Evolutionary conservation across 257 asterid species (phyloP).

Genomic region (Gynochthodes officinalis): DNA sequence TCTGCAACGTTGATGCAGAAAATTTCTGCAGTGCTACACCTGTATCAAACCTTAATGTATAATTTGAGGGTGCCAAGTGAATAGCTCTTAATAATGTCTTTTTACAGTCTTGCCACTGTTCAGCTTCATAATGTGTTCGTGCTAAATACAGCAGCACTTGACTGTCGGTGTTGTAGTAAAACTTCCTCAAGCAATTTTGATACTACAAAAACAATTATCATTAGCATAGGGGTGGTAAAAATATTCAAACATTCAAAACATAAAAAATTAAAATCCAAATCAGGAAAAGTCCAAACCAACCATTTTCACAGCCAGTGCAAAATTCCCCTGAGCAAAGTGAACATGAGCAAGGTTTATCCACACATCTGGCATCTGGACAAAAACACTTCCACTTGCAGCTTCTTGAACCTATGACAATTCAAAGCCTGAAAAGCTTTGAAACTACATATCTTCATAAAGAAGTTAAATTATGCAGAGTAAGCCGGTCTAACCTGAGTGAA

Average conservation of each 20-base stretch:
- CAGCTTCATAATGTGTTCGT: conserved; percentile 98
- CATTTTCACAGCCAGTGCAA: conserved; percentile 94
- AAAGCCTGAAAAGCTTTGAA: conserved; percentile 17
- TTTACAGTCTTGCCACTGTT: conserved; percentile 98
- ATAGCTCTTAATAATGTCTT: conserved; percentile 91
- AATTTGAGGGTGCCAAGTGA: conserved; percentile 95
- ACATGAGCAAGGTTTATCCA: conserved; percentile 99
- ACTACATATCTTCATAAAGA: conserved; percentile 9
- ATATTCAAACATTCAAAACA: neutral
- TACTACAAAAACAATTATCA: conserved; percentile 54
- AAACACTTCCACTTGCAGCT: conserved; percentile 93
- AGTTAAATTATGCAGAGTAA: conserved; percentile 14
- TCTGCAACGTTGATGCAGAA: conserved; percentile 95
- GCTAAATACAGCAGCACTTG: conserved; percentile 96
- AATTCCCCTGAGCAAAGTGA: conserved; percentile 97
- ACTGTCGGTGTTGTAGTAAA: conserved; percentile 81
- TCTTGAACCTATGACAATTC: conserved; percentile 72
- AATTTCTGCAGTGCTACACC: conserved; percentile 97
- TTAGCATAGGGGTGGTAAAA: neutral
- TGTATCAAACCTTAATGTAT: conserved; percentile 79
- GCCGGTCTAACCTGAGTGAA: conserved; percentile 72
- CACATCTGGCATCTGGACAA: conserved; percentile 94
- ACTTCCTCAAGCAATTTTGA: conserved; percentile 91
- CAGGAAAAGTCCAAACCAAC: conserved; percentile 28
- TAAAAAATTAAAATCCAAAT: neutral